A percentile compares a stretch with the other conserved stretches of the same genome.
These are phyloP conservation scores for Leishmania lainsoni DNA, from an alignment of 208 protist genomes.

Conservation along the genomic window DNA sequence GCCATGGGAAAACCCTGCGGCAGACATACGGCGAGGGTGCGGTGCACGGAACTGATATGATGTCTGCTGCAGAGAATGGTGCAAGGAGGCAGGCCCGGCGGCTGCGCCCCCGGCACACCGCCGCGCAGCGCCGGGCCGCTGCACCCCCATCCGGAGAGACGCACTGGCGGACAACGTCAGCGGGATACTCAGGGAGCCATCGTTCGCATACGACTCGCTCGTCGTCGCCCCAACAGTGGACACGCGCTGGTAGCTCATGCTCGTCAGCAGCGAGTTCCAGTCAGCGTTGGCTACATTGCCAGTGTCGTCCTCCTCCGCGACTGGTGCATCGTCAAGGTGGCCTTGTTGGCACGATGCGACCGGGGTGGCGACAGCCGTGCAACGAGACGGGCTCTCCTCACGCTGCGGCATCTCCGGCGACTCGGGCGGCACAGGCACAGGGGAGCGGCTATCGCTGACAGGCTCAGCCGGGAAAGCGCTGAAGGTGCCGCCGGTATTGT, in stretches of 20 bases:
- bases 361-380: conserved; percentile 16
- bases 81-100: not conserved
- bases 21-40: conserved; percentile 28
- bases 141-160: conserved; percentile 13
- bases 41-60: conserved; percentile 14
- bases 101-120: not conserved
- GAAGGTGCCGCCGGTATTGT: not conserved
- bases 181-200: conserved; percentile 40
- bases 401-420: conserved; percentile 34
- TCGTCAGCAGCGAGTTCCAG: conserved; percentile 39
- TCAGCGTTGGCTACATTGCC: not conserved
- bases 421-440: conserved; percentile 26
- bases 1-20: conserved; percentile 16
- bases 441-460: conserved; percentile 18
- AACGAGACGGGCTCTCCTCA: conserved; percentile 55
- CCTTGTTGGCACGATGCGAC: not conserved
- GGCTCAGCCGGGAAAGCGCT: not conserved
- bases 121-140: not conserved
- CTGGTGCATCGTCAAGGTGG: not conserved
- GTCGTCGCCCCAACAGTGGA: conserved; percentile 16
- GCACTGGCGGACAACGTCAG: conserved; percentile 37
- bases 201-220: conserved; percentile 26
- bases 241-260: conserved; percentile 46
- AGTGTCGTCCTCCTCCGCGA: conserved; percentile 1
- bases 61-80: conserved; percentile 8